These are phyloP conservation scores for Cnidoscolus chayamansa DNA, from an alignment of 441 rosid species.

Conservation along the genomic window DNA sequence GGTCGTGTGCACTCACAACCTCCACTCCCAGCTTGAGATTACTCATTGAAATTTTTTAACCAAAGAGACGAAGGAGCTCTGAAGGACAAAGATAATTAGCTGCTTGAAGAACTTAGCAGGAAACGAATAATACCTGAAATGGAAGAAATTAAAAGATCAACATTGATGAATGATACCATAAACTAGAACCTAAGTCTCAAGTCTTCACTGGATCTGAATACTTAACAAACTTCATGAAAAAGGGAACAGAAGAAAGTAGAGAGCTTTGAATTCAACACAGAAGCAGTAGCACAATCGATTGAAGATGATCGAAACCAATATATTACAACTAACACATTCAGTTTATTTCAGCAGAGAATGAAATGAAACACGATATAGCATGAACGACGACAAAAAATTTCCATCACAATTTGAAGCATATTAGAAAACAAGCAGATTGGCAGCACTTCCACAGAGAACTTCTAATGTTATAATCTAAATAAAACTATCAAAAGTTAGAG, in stretches of 20 bases:
- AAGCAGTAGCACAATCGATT: neutral
- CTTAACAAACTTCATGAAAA: neutral
- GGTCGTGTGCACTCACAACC: slow-evolving; percentile 72
- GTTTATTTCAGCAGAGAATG: neutral
- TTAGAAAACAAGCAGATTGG: neutral
- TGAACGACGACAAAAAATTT: neutral
- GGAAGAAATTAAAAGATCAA: neutral
- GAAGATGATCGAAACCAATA: neutral
- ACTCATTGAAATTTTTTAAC: slow-evolving; percentile 38
- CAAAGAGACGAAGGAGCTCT: neutral
- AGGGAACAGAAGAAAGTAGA: neutral
- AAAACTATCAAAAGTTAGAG: no score
- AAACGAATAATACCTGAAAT: slow-evolving; percentile 28
- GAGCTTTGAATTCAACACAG: neutral
- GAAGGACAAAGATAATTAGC: neutral
- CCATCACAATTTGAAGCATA: neutral
- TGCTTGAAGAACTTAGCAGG: slow-evolving; percentile 14
- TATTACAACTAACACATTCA: neutral
- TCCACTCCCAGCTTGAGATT: slow-evolving; percentile 83
- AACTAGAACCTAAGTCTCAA: neutral
- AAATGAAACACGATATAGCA: neutral
- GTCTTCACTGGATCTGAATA: neutral
- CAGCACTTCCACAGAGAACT: neutral
- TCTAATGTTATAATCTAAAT: neutral
- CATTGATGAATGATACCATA: neutral